phyloP scores from a whole-genome alignment of 116 monocot genomes.

The Posidonia oceanica region DNA sequence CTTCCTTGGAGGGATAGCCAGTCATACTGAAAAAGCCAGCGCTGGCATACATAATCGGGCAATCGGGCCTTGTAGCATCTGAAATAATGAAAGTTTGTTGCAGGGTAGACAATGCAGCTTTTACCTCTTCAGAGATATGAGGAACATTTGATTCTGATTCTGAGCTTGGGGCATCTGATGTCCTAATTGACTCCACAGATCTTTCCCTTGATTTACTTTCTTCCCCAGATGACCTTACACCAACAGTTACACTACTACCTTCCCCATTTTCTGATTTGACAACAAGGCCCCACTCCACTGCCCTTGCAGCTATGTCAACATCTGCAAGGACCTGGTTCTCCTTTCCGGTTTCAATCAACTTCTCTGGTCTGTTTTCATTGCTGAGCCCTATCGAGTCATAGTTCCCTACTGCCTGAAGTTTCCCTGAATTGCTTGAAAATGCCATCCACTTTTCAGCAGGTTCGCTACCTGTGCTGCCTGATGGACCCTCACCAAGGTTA shows the following conservation, averaged over 20 bases:
- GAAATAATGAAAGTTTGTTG: slow-evolving; percentile 91
- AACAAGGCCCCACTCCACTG: slow-evolving; percentile 36
- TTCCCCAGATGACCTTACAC: slow-evolving; percentile 19
- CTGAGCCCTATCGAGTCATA: not conserved
- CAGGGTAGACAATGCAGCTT: slow-evolving; percentile 62
- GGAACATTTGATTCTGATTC: slow-evolving; percentile 23
- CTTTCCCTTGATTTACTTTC: slow-evolving; percentile 20
- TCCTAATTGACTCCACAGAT: not conserved
- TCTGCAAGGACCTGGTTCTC: not conserved
- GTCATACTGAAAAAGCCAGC: slow-evolving; percentile 86
- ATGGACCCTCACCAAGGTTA: no score
- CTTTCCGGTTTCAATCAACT: slow-evolving; percentile 3
- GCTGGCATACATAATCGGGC: slow-evolving; percentile 86
- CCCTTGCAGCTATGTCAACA: slow-evolving; percentile 11
- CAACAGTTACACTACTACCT: slow-evolving; percentile 7
- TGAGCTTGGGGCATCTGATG: slow-evolving; percentile 25
- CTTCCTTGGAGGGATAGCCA: slow-evolving; percentile 63
- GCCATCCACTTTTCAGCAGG: not conserved
- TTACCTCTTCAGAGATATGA: slow-evolving; percentile 64
- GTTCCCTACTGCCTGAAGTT: not conserved
- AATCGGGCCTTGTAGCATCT: slow-evolving; percentile 81
- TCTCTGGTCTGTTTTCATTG: not conserved
- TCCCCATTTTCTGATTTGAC: slow-evolving; percentile 17
- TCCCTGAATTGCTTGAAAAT: not conserved
- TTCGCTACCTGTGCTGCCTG: no score